These are phyloP conservation scores for Aegilops umbellulata DNA, from an alignment of 176 grass and related monocot genomes.

Conservation along the genomic window DNA sequence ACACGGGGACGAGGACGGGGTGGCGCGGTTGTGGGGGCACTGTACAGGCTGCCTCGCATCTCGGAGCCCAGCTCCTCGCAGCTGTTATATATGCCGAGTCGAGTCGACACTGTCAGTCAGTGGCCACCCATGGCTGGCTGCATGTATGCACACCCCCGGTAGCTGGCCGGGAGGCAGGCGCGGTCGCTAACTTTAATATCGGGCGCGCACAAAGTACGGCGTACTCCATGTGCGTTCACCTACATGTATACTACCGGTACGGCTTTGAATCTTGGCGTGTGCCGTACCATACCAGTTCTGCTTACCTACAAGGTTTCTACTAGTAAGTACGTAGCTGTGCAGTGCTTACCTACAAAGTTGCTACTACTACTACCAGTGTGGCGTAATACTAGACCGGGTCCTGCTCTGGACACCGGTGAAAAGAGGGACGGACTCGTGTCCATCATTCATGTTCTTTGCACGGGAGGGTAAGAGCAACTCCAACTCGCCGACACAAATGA, in stretches of 20 bases:
- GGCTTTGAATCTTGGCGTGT: background rate
- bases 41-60: constrained; percentile 33
- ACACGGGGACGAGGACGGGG: background rate
- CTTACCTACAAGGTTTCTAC: background rate
- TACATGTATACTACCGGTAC: constrained; percentile 6
- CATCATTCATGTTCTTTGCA: background rate
- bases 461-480: background rate
- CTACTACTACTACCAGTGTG: background rate
- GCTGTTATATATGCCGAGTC: constrained; percentile 17
- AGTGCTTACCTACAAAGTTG: no score
- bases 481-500: no score
- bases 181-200: constrained; percentile 3
- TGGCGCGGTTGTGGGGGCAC: background rate
- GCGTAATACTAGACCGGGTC: background rate
- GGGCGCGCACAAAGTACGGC: constrained; percentile 26
- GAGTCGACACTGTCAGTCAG: background rate
- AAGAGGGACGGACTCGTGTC: background rate
- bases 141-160: no score
- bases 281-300: background rate
- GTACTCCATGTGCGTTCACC: background rate
- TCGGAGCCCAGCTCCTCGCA: background rate
- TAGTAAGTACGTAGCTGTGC: no score
- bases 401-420: background rate
- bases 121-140: no score
- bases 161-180: no score